phyloP scores from a whole-genome alignment of 495 filamentous ascomycete species.

The Daldinia caldariorum region DNA sequence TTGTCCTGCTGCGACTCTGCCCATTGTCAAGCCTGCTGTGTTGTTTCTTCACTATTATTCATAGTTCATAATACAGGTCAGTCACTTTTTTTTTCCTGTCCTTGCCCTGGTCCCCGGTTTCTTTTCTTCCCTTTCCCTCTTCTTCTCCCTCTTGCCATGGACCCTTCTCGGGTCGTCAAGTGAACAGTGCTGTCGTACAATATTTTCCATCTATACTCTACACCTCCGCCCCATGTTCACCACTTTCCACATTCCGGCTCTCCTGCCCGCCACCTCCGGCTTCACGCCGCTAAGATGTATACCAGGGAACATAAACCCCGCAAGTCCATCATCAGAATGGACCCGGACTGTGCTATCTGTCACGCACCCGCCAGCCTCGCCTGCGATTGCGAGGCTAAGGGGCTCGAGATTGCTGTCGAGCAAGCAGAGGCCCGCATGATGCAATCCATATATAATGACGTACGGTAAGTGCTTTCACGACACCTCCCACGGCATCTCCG shows the following conservation, averaged over 20 bases:
- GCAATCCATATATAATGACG: slow-evolving; percentile 68
- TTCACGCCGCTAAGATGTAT: slow-evolving; percentile 62
- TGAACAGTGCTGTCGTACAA: slow-evolving; percentile 49
- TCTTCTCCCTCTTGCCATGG: slow-evolving; percentile 42
- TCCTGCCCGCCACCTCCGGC: slow-evolving; percentile 46
- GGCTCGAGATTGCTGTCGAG: slow-evolving; percentile 70
- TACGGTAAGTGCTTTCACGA: slow-evolving; percentile 60
- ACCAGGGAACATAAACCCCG: slow-evolving; percentile 56
- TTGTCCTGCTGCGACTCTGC: slow-evolving; percentile 50
- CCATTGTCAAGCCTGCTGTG: slow-evolving; percentile 43
- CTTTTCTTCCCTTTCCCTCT: slow-evolving; percentile 44
- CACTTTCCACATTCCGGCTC: slow-evolving; percentile 42
- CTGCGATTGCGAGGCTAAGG: slow-evolving; percentile 76
- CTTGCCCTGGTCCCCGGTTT: slow-evolving; percentile 42
- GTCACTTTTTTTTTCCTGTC: slow-evolving; percentile 47
- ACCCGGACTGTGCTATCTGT: slow-evolving; percentile 78
- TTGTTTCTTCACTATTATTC: slow-evolving; percentile 50
- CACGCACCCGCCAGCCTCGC: slow-evolving; percentile 67
- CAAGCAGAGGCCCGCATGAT: slow-evolving; percentile 73
- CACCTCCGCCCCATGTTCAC: slow-evolving; percentile 44
- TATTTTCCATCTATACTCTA: slow-evolving; percentile 40
- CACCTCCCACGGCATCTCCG: slow-evolving; percentile 2
- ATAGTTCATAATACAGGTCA: slow-evolving; percentile 56
- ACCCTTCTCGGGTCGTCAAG: slow-evolving; percentile 49
- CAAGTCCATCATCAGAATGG: slow-evolving; percentile 66